These are phyloP conservation scores for Fusarium secorum DNA, from an alignment of 2,329 filamentous ascomycete species.

Conservation along the genomic window DNA sequence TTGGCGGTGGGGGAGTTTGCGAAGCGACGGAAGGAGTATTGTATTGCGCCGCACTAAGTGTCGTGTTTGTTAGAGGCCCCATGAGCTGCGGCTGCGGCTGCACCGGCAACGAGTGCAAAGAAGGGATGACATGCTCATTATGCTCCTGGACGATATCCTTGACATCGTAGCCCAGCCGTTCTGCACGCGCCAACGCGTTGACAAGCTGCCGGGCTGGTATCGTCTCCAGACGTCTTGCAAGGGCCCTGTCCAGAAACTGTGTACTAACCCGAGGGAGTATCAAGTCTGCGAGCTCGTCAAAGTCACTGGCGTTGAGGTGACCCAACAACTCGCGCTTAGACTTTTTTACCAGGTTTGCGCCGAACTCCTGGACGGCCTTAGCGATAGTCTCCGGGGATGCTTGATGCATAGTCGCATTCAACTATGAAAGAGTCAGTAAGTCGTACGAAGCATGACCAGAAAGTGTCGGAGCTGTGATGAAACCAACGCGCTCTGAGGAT, in stretches of 20 bases:
- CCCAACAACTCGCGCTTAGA: conserved; percentile 53
- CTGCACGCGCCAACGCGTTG: conserved; percentile 63
- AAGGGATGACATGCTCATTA: conserved; percentile 51
- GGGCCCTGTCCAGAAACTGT: conserved; percentile 59
- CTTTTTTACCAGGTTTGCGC: conserved; percentile 51
- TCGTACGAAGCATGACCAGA: not conserved
- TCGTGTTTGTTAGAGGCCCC: not conserved
- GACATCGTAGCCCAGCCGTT: conserved; percentile 64
- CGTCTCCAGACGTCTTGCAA: conserved; percentile 60
- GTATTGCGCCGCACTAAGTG: not conserved
- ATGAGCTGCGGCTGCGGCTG: conserved; percentile 4
- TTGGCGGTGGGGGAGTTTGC: not conserved
- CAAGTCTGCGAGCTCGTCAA: conserved; percentile 55
- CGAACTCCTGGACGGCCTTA: conserved; percentile 55
- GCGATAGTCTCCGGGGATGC: conserved; percentile 49
- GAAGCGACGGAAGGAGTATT: conserved; percentile 5
- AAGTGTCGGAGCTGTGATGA: not conserved
- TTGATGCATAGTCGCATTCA: conserved; percentile 59
- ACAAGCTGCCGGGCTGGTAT: conserved; percentile 64
- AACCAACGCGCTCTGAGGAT: not conserved
- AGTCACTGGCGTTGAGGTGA: conserved; percentile 50
- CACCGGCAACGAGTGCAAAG: conserved; percentile 27
- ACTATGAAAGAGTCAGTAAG: conserved; percentile 47
- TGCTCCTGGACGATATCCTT: conserved; percentile 56
- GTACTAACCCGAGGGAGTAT: conserved; percentile 58